Conservation (phyloP, 2,329 filamentous ascomycete species). For the Diplodia seriata region DNA sequence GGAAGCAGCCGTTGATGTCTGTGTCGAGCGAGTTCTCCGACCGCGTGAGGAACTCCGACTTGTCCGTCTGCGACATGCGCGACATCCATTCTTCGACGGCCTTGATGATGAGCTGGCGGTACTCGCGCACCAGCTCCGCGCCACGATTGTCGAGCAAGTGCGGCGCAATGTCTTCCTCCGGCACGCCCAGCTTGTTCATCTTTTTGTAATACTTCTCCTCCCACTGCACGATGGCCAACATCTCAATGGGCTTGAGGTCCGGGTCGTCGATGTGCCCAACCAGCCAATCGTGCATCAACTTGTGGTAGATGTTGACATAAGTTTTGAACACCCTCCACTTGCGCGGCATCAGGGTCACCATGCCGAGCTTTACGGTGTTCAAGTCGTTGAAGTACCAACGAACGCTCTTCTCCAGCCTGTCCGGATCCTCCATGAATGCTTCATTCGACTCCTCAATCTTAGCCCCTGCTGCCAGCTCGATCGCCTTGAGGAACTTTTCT, state of each 20-base stretch:
- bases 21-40: slow-evolving; percentile 81
- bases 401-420: slow-evolving; percentile 82
- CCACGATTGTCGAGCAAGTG: slow-evolving; percentile 92
- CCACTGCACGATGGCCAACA: slow-evolving; percentile 92
- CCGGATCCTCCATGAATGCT: slow-evolving; percentile 82
- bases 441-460: slow-evolving; percentile 76
- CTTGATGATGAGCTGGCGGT: slow-evolving; percentile 92
- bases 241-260: slow-evolving; percentile 82
- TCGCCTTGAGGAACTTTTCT: slow-evolving; percentile 86
- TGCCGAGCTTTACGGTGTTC: slow-evolving; percentile 90
- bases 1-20: slow-evolving; percentile 88
- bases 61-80: slow-evolving; percentile 83
- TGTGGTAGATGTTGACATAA: slow-evolving; percentile 90
- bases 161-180: slow-evolving; percentile 76
- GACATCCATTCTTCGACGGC: slow-evolving; percentile 98
- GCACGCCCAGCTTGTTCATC: slow-evolving; percentile 88
- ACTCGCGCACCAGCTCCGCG: slow-evolving; percentile 88
- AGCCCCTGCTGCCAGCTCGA: slow-evolving; percentile 73
- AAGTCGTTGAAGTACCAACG: slow-evolving; percentile 99
- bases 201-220: slow-evolving; percentile 95
- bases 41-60: slow-evolving; percentile 79
- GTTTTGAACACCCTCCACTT: slow-evolving; percentile 96
- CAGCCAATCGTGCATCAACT: slow-evolving; percentile 93
- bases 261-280: slow-evolving; percentile 82
- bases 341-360: slow-evolving; percentile 89